Evolutionary conservation across 805 yeast genomes (phyloP).

Genomic region (Hanseniaspora nectarophila): DNA sequence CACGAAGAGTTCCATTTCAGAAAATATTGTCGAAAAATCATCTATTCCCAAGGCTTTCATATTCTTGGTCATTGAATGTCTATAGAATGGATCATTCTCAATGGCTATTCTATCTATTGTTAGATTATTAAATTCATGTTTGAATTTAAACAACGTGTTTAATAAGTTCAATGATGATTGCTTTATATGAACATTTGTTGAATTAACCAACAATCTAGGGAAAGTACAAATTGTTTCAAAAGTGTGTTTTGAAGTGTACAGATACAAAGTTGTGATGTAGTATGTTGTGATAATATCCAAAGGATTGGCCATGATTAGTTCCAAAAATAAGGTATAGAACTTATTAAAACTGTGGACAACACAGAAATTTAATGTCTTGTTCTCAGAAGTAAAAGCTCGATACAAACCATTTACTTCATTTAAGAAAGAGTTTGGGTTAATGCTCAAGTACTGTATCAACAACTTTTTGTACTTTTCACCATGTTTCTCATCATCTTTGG

Average conservation of each 20-base stretch:
- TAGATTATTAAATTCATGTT: neutral
- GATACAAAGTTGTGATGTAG: neutral
- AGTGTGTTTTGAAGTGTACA: neutral
- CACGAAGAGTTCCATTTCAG: neutral
- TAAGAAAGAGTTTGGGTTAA: neutral
- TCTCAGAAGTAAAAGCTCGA: neutral
- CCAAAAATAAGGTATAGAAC: neutral
- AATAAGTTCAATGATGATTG: neutral
- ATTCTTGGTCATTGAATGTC: constrained; percentile 31
- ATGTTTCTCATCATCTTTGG: constrained; percentile 2
- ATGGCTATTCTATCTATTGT: neutral
- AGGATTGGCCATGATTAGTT: neutral
- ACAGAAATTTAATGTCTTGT: neutral
- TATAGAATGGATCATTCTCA: constrained; percentile 37
- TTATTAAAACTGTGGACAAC: constrained; percentile 9
- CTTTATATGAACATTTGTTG: neutral
- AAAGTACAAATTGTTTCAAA: neutral
- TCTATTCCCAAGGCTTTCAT: neutral
- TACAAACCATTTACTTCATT: neutral
- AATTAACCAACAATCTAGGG: neutral
- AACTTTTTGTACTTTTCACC: constrained; percentile 13
- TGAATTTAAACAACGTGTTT: neutral
- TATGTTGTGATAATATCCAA: neutral
- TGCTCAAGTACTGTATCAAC: neutral
- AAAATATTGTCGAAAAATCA: neutral